phyloP scores from a whole-genome alignment of 2,329 filamentous ascomycete genomes.

The Tolypocladium tropicale region DNA sequence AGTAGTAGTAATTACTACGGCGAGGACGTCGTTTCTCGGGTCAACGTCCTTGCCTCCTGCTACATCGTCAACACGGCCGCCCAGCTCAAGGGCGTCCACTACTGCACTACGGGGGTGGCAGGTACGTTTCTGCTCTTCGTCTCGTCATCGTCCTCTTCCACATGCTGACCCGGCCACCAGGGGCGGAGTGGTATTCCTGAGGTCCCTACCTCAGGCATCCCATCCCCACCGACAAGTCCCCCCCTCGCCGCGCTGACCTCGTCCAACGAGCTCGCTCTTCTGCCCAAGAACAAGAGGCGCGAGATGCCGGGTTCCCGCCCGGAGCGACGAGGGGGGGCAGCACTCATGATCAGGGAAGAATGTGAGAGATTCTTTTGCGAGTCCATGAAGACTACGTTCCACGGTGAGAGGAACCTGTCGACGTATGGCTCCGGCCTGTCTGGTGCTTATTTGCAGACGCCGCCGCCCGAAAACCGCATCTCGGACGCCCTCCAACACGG shows the following conservation, averaged over 20 bases:
- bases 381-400: constrained; percentile 87
- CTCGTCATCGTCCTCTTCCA: background rate
- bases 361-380: constrained; percentile 99
- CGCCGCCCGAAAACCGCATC: constrained; percentile 39
- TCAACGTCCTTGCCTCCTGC: constrained; percentile 82
- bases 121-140: constrained; percentile 37
- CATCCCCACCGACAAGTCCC: constrained; percentile 81
- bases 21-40: constrained; percentile 52
- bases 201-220: constrained; percentile 74
- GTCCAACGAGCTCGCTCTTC: constrained; percentile 56
- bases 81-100: constrained; percentile 76
- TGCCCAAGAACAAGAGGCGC: constrained; percentile 43
- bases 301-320: constrained; percentile 29
- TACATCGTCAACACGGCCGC: constrained; percentile 71
- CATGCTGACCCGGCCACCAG: constrained; percentile 27
- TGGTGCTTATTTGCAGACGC: constrained; percentile 54
- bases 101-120: constrained; percentile 86
- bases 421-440: constrained; percentile 76
- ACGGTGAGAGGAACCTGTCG: constrained; percentile 80
- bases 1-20: constrained; percentile 70
- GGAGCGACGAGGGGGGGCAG: constrained; percentile 75
- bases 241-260: constrained; percentile 68
- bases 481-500: constrained; percentile 23
- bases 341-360: constrained; percentile 95
- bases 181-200: constrained; percentile 93